These are phyloP conservation scores for Colletotrichum tanaceti DNA, from an alignment of 2,329 filamentous ascomycete species.

Conservation along the genomic window DNA sequence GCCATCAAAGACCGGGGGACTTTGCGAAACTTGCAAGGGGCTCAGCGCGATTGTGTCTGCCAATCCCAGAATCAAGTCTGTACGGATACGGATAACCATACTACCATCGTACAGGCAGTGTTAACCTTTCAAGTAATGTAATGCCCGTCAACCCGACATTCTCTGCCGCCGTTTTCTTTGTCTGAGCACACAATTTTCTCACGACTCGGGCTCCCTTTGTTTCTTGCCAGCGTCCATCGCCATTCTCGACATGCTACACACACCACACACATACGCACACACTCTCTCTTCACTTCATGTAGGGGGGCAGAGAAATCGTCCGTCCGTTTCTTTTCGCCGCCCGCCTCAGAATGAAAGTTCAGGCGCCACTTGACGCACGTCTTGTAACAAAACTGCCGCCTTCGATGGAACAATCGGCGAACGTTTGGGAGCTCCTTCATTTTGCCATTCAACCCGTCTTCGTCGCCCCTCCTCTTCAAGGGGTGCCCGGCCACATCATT, in stretches of 20 bases:
- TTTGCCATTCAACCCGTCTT: conserved; percentile 26
- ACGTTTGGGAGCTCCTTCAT: conserved; percentile 41
- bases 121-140: no score
- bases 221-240: conserved; percentile 19
- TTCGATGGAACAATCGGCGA: conserved; percentile 49
- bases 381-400: conserved; percentile 49
- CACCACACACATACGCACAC: not conserved
- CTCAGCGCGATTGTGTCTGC: conserved; percentile 7
- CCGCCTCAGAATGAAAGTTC: conserved; percentile 41
- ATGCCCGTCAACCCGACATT: no score
- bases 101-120: no score
- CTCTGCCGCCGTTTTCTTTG: conserved; percentile 3
- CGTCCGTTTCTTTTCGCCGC: conserved; percentile 22
- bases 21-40: conserved; percentile 35
- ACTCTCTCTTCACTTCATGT: conserved; percentile 2
- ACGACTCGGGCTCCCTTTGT: conserved; percentile 34
- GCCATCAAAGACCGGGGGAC: conserved; percentile 24
- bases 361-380: conserved; percentile 53
- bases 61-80: no score
- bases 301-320: not conserved
- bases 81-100: no score
- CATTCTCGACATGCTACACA: not conserved
- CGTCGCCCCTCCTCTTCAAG: conserved; percentile 15
- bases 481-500: conserved; percentile 14
- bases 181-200: conserved; percentile 10